Evolutionary conservation across 2,329 filamentous ascomycete genomes (phyloP), one percentile per base, ranked within the genome.

Genomic region (Aspergillus latus): DNA sequence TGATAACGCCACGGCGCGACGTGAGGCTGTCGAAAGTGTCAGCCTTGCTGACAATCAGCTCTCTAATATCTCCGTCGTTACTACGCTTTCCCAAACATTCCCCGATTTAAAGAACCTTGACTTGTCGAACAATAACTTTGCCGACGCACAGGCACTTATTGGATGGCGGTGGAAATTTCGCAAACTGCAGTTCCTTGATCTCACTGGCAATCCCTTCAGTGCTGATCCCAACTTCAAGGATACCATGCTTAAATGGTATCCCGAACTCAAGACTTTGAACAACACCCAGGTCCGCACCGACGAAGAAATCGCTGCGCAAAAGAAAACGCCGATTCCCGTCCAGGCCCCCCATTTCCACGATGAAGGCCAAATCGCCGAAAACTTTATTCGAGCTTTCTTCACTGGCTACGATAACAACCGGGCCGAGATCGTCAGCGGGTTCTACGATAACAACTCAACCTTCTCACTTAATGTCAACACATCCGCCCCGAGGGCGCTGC

Each of bases 51-150:
- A 85, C 70, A 97, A 97, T 73, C 85, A 85, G 58, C 85, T 97
- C 45, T 78, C 84, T 49, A 87, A 89, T 60, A 83, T 96, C 37
- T 72, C 78, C 16, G 82, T 88, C 52, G 88, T 97, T 49, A 90
- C 88, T 50, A 81, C 85, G 1, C 81, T 97, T 1, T 86, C 90
- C 8, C 83, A 85, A 51, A 91, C 89, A 0, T 89, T 97, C 53
- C 91, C 92, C 0, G 88, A 92, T 59, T 79, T 97, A 58, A 87
- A 90, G 70, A 92, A 96, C 63, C 84, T 99, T 10, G 93, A 97
- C 64, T 82, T 97, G 28, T 94, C 90, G 53, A 84, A 87, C 68
- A 97, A 97, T 74, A 84, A 86, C 40, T 84, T 99, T 65, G 79
- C 82, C 57, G 84, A 83, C 50, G 74, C 91, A 49, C 83, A 85